Evolutionary conservation across 1,284 basidiomycete species (phyloP).

Genomic region (Melampsora larici-populina): DNA sequence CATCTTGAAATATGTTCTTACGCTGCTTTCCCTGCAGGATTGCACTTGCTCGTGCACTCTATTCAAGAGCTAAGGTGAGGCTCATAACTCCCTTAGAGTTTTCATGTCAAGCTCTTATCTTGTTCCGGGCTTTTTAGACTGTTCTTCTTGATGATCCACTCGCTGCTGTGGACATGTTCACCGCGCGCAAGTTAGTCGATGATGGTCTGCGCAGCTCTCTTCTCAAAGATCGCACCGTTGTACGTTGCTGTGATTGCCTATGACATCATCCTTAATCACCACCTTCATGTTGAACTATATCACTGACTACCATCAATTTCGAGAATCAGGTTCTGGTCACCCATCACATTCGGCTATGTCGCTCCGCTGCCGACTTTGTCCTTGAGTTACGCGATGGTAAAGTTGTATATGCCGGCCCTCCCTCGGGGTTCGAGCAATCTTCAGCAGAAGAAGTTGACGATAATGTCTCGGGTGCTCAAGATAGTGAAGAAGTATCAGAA

Average conservation of each 20-base stretch:
- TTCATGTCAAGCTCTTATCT: not conserved
- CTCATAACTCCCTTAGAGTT: not conserved
- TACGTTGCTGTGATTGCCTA: not conserved
- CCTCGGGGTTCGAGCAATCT: constrained; percentile 17
- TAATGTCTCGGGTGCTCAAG: not conserved
- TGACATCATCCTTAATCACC: not conserved
- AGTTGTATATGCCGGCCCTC: constrained; percentile 23
- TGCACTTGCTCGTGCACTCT: constrained; percentile 37
- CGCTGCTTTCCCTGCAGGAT: not conserved
- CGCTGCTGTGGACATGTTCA: constrained; percentile 38
- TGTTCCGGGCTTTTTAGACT: constrained; percentile 7
- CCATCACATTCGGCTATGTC: constrained; percentile 39
- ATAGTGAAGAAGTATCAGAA: not conserved
- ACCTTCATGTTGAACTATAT: not conserved
- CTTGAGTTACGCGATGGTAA: constrained; percentile 28
- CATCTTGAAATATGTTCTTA: not conserved
- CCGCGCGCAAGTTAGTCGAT: constrained; percentile 31
- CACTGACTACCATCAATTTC: not conserved
- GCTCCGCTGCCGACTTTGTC: constrained; percentile 28
- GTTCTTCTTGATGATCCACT: constrained; percentile 36
- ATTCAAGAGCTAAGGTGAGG: constrained; percentile 35
- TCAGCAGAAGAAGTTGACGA: constrained; percentile 12
- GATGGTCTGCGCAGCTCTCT: constrained; percentile 26
- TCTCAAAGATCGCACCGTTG: constrained; percentile 39
- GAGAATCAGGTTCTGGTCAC: constrained; percentile 34